Conservation (phyloP, 805 yeast genomes). For the Lipomyces spencermartinsiae region DNA sequence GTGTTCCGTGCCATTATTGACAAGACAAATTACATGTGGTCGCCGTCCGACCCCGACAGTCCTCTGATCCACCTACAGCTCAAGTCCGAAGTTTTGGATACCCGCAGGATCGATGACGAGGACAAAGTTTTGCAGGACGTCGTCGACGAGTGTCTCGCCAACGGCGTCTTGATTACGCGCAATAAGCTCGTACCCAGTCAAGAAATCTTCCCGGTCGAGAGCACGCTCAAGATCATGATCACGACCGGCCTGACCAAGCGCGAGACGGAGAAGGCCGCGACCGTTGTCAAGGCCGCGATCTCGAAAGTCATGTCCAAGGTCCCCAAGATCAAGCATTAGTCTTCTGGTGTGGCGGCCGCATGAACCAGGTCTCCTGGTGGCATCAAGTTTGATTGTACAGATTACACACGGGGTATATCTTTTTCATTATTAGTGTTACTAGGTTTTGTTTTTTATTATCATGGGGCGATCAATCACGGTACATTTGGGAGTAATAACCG, state of each 20-base stretch:
- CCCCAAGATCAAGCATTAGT: slow-evolving; percentile 29
- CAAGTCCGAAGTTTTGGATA: slow-evolving; percentile 48
- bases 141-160: slow-evolving; percentile 60
- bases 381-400: too few relatives aligned
- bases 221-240: slow-evolving; percentile 61
- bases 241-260: slow-evolving; percentile 54
- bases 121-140: slow-evolving; percentile 67
- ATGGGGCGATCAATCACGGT: too few relatives aligned
- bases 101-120: slow-evolving; percentile 56
- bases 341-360: neutral
- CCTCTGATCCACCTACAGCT: slow-evolving; percentile 75
- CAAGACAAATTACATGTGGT: slow-evolving; percentile 27
- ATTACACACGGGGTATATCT: too few relatives aligned
- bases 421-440: too few relatives aligned
- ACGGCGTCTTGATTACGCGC: slow-evolving; percentile 69
- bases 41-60: slow-evolving; percentile 50
- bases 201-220: slow-evolving; percentile 73
- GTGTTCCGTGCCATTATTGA: slow-evolving; percentile 51
- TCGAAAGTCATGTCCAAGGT: slow-evolving; percentile 38
- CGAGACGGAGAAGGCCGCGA: slow-evolving; percentile 55
- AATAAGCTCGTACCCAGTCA: slow-evolving; percentile 69
- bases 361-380: too few relatives aligned
- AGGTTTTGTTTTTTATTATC: too few relatives aligned
- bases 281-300: slow-evolving; percentile 36
- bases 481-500: too few relatives aligned